Evolutionary conservation across 331 rosid species (phyloP), one percentile per base, ranked within the genome.

Genomic region (Arachis monticola): DNA sequence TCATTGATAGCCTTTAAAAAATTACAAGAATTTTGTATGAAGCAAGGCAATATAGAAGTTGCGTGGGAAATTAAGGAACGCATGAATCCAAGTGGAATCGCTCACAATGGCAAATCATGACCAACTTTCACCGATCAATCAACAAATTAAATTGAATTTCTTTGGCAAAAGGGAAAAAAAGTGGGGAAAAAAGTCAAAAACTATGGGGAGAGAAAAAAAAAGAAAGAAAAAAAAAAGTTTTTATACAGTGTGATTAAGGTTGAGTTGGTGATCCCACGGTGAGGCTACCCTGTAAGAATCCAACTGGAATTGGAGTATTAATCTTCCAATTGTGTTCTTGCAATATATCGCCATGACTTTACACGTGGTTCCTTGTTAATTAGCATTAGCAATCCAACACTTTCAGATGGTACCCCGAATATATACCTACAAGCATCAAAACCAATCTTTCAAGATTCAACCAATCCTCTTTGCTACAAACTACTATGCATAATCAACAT

Each of bases 331-430:
- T 92, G 93, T 11, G 93, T 75, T 30, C 83, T 86, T 48, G 90
- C 70, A 74, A 92, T 81, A 88, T 93, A 92, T 83, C 96, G 87
- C 96, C 96, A 87, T 11, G 89, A 87, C 89, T 84, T 83, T 59
- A 38, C 52, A 10, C 27, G 88, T 30, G 86, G 83, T 13, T 81
- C 90, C 67, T 89, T 86, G 77, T 95, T 92, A 3, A 95, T 80
- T 51, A 95, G 93, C 87, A 89, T 88, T 73, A 82, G 90, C 85
- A 95, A 86, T 58, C 99, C 99, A 6, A 47, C 85, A 4, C 69
- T 72, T 60, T 64, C 81, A 74, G 89, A 82, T 59, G 97, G 88
- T 38, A 88, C 76, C 40, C 96, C 96, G 38, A 83, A 80, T 85
- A 85, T 79, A 76, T 86, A 89, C 93, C 99, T 95, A 84, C 75